phyloP scores from a whole-genome alignment of 2,329 filamentous ascomycete species.

The Acrocalymma vagum region DNA sequence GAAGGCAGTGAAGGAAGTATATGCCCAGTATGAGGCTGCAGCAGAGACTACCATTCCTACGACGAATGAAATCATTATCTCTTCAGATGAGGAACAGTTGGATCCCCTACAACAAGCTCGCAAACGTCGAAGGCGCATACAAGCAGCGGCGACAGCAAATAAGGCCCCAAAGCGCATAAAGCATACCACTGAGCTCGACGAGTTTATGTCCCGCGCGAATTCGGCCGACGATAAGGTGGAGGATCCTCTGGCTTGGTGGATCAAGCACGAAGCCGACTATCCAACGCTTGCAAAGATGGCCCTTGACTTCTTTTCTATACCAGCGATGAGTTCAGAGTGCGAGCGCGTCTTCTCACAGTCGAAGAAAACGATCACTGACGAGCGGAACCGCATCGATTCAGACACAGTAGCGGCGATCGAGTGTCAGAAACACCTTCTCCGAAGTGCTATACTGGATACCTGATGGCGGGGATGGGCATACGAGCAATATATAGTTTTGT shows the following conservation, averaged over 20 bases:
- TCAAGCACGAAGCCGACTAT: conserved; percentile 5
- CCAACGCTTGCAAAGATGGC: conserved; percentile 4
- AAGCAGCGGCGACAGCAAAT: too few relatives aligned
- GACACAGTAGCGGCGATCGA: conserved; percentile 8
- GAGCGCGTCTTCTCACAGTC: conserved; percentile 11
- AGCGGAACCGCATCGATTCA: conserved; percentile 10
- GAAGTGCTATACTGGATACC: too few relatives aligned
- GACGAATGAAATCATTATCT: too few relatives aligned
- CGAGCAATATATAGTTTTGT: too few relatives aligned
- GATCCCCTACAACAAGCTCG: too few relatives aligned
- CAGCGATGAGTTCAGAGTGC: conserved; percentile 11
- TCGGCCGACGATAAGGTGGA: too few relatives aligned
- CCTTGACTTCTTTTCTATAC: conserved; percentile 10
- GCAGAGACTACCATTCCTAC: too few relatives aligned
- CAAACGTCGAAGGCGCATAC: too few relatives aligned
- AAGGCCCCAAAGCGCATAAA: conserved; percentile 4
- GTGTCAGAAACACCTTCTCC: conserved; percentile 10
- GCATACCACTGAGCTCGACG: conserved; percentile 3
- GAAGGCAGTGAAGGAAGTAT: too few relatives aligned
- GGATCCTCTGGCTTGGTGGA: conserved; percentile 5
- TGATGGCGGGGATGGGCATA: too few relatives aligned
- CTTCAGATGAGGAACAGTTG: too few relatives aligned
- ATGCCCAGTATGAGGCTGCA: too few relatives aligned
- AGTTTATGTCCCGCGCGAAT: conserved; percentile 5
- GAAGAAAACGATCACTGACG: conserved; percentile 9